Conservation (phyloP, 2,329 filamentous ascomycete genomes). For the Colletotrichum paranaense region DNA sequence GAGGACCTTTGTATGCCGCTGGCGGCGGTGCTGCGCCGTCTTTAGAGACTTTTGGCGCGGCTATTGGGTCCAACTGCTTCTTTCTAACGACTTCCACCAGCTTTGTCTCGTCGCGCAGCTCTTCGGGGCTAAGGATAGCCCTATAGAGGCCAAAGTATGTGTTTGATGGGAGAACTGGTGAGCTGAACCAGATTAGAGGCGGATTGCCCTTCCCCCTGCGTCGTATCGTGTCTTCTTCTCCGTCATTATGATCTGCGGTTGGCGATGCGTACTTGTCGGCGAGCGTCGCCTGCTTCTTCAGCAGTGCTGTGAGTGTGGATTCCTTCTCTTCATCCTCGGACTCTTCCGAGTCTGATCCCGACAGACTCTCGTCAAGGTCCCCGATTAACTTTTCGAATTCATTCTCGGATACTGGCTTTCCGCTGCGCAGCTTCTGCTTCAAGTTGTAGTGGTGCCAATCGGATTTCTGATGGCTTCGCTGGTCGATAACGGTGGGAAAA, state of each 20-base stretch:
- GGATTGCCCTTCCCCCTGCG: constrained; percentile 58
- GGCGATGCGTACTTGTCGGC: constrained; percentile 56
- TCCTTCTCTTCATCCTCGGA: constrained; percentile 78
- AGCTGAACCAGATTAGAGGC: constrained; percentile 89
- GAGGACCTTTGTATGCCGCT: constrained; percentile 75
- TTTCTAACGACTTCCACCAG: constrained; percentile 76
- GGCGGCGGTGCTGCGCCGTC: constrained; percentile 62
- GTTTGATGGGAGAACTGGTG: constrained; percentile 78
- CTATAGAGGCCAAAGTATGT: constrained; percentile 88
- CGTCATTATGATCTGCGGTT: constrained; percentile 63
- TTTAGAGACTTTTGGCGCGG: constrained; percentile 63
- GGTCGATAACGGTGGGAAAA: constrained; percentile 81
- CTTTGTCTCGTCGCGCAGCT: constrained; percentile 72
- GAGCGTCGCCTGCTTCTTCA: constrained; percentile 86
- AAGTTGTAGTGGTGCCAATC: constrained; percentile 95
- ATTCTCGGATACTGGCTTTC: constrained; percentile 76
- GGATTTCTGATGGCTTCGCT: constrained; percentile 86
- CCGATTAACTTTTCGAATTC: constrained; percentile 91
- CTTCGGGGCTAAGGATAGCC: constrained; percentile 78
- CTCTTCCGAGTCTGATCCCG: constrained; percentile 83
- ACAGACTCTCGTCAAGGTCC: constrained; percentile 90
- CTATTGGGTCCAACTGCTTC: constrained; percentile 80
- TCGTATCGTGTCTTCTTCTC: constrained; percentile 51
- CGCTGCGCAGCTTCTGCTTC: constrained; percentile 86
- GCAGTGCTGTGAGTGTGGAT: constrained; percentile 77